phyloP scores from a whole-genome alignment of 495 filamentous ascomycete genomes.

The Halenospora varia region DNA sequence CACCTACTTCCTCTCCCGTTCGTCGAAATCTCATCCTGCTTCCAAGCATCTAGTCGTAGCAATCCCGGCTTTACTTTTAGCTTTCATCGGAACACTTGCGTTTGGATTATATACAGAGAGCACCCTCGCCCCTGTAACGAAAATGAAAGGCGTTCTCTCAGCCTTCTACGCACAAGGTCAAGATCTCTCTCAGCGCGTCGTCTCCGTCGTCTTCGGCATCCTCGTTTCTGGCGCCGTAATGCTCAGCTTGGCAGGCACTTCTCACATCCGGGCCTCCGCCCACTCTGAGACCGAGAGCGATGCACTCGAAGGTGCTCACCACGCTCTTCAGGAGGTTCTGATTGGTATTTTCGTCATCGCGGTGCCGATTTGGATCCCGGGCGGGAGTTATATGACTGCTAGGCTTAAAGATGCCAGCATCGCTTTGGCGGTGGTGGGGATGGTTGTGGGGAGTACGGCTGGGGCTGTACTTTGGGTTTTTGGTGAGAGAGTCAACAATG shows the following conservation, averaged over 20 bases:
- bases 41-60: neutral
- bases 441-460: slow-evolving; percentile 11
- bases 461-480: slow-evolving; percentile 6
- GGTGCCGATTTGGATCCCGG: slow-evolving; percentile 8
- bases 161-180: neutral
- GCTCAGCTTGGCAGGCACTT: neutral
- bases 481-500: neutral
- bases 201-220: slow-evolving; percentile 11
- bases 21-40: neutral
- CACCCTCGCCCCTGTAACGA: neutral
- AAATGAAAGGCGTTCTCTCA: neutral
- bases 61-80: slow-evolving; percentile 8
- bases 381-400: neutral
- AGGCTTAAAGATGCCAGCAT: slow-evolving; percentile 14
- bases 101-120: slow-evolving; percentile 13
- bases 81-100: slow-evolving; percentile 8
- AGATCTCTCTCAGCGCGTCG: slow-evolving; percentile 1
- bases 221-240: slow-evolving; percentile 9
- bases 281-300: neutral
- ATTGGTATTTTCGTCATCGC: slow-evolving; percentile 15
- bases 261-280: neutral
- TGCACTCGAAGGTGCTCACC: neutral
- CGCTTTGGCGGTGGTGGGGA: slow-evolving; percentile 9
- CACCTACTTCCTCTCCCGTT: slow-evolving; percentile 4
- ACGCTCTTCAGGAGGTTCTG: slow-evolving; percentile 2